Evolutionary conservation across 192 early-diverging fungal genomes (phyloP).

Genomic region (Mortierella antarctica): DNA sequence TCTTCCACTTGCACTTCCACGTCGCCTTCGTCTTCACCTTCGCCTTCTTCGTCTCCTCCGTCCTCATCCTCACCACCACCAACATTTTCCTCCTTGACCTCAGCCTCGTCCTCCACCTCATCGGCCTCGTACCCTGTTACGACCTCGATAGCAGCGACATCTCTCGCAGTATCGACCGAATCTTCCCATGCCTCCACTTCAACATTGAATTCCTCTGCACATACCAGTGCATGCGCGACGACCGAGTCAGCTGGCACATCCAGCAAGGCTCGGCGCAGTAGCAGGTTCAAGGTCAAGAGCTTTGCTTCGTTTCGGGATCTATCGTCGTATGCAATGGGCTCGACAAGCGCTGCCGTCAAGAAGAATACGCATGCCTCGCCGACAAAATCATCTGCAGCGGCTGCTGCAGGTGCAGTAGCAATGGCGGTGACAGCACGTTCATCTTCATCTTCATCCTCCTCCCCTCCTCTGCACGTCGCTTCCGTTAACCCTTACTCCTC

Average conservation of each 20-base stretch:
- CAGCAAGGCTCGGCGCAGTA: conserved; percentile 26
- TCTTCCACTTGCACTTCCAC: conserved; percentile 13
- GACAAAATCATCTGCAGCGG: neutral
- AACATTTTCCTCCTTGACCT: neutral
- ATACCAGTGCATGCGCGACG: neutral
- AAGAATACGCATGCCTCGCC: neutral
- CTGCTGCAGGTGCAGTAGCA: neutral
- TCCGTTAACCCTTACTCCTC: conserved; percentile 31
- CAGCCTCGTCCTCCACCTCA: neutral
- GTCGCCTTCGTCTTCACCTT: neutral
- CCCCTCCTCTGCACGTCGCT: neutral
- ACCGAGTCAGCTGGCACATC: neutral
- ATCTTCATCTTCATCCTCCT: neutral
- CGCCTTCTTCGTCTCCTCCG: neutral
- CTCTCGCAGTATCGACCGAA: conserved; percentile 7
- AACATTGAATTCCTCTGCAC: neutral
- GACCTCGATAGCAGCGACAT: too few relatives aligned
- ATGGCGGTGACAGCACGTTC: neutral
- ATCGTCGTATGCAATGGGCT: conserved; percentile 9
- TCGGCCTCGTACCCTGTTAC: neutral
- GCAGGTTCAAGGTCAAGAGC: conserved; percentile 41
- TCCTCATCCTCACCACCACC: conserved; percentile 6
- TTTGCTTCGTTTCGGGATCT: conserved; percentile 33
- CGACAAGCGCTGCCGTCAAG: neutral
- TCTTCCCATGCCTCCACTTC: conserved; percentile 15